A percentile compares a stretch with the other conserved stretches of the same genome.
Evolutionary conservation across 257 asterid species (phyloP).

Genomic region (Ocimum tenuiflorum): DNA sequence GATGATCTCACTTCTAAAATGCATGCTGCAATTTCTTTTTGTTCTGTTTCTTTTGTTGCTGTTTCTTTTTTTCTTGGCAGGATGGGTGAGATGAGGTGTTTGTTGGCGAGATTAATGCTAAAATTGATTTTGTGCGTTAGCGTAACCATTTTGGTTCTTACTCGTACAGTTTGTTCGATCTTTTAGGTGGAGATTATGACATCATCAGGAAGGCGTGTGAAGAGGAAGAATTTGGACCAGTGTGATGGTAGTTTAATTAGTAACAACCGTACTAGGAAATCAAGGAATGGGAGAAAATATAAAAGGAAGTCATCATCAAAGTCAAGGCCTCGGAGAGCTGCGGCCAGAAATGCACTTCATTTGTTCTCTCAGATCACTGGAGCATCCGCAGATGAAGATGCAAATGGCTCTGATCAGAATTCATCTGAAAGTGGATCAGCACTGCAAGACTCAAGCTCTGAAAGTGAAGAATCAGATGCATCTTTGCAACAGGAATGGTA

Average conservation of each 20-base stretch:
- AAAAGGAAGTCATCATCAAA: conserved; percentile 49
- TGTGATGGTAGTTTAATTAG: conserved; percentile 39
- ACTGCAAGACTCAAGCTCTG: conserved; percentile 55
- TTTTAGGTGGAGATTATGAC: conserved; percentile 72
- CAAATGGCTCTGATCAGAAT: conserved; percentile 45
- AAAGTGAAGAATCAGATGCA: conserved; percentile 70
- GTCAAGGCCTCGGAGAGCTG: conserved; percentile 94
- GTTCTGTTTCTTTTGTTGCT: not conserved
- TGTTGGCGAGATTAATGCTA: not conserved
- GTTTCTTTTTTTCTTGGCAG: not conserved
- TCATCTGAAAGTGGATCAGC: conserved; percentile 68
- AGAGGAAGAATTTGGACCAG: conserved; percentile 74
- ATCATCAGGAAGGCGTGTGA: conserved; percentile 93
- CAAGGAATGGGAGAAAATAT: conserved; percentile 49
- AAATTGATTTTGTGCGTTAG: not conserved
- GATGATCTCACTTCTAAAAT: conserved; percentile 23
- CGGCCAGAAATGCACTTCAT: conserved; percentile 96
- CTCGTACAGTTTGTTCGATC: not conserved
- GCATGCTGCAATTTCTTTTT: conserved; percentile 3
- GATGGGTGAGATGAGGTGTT: not conserved
- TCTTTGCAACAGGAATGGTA: conserved; percentile 43
- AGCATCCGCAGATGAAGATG: conserved; percentile 64
- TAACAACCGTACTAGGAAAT: conserved; percentile 45
- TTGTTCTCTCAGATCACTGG: conserved; percentile 82
- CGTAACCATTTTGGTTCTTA: not conserved